Conservation (phyloP, 1,284 basidiomycete genomes). For the Neotropicomus parvogracilis region DNA sequence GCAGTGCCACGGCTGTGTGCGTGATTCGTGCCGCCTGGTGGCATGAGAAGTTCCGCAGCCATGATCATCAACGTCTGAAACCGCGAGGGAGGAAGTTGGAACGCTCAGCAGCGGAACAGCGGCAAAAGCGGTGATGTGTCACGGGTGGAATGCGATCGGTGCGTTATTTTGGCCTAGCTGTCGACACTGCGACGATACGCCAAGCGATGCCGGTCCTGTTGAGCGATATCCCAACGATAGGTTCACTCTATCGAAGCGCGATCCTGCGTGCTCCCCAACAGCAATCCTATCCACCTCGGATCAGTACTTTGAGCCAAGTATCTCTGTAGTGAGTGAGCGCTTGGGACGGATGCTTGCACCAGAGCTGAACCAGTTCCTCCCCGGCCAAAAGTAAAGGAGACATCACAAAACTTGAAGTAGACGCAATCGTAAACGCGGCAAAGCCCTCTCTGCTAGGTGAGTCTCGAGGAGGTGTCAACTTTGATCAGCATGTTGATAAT, state of each 20-base stretch:
- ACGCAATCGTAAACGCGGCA: slow-evolving; percentile 87
- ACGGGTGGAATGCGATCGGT: too few species aligned
- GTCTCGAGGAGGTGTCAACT: slow-evolving; percentile 2
- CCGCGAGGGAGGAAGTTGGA: too few species aligned
- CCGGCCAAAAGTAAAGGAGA: slow-evolving; percentile 59
- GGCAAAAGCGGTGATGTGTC: too few species aligned
- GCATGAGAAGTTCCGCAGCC: too few species aligned
- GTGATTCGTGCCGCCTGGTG: too few species aligned
- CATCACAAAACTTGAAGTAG: slow-evolving; percentile 69
- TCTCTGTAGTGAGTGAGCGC: slow-evolving; percentile 54
- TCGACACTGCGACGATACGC: too few species aligned
- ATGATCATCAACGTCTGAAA: too few species aligned
- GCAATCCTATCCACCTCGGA: slow-evolving; percentile 36
- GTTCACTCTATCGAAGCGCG: slow-evolving; percentile 44
- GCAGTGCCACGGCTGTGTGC: too few species aligned
- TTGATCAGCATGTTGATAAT: background rate
- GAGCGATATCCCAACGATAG: slow-evolving; percentile 49
- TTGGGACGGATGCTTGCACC: background rate
- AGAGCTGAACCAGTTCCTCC: background rate
- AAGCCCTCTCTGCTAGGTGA: slow-evolving; percentile 72
- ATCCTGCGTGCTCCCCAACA: slow-evolving; percentile 33
- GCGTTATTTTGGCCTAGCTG: too few species aligned
- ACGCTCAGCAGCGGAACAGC: too few species aligned
- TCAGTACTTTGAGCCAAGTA: slow-evolving; percentile 46
- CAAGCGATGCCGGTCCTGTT: slow-evolving; percentile 39